Conservation (phyloP, 805 yeast species). For the Ogataea henricii region DNA sequence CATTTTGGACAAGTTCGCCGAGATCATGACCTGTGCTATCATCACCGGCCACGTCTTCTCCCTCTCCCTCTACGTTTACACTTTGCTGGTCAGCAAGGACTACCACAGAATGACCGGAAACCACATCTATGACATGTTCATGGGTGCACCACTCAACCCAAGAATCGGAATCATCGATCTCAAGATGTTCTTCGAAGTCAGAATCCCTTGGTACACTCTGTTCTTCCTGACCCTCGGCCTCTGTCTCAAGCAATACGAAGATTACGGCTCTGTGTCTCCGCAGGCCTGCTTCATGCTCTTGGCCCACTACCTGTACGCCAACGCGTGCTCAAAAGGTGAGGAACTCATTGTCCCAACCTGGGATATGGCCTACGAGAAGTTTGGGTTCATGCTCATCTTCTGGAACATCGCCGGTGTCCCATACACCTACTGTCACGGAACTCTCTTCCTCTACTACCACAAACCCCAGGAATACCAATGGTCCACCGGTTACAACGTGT, state of each 20-base stretch:
- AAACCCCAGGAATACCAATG: slow-evolving; percentile 81
- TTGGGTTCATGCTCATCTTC: slow-evolving; percentile 97
- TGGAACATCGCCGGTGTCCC: slow-evolving; percentile 99
- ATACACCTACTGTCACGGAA: slow-evolving; percentile 94
- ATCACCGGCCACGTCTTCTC: slow-evolving; percentile 73
- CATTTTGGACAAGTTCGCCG: slow-evolving; percentile 80
- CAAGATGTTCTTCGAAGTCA: slow-evolving; percentile 96
- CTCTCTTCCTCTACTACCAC: slow-evolving; percentile 79
- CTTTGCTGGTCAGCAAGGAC: slow-evolving; percentile 65
- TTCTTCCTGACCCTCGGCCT: slow-evolving; percentile 76
- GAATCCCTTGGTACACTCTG: slow-evolving; percentile 94
- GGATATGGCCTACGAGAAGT: slow-evolving; percentile 99
- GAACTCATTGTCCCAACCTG: slow-evolving; percentile 96
- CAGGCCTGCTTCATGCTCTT: slow-evolving; percentile 72
- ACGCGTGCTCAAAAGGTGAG: slow-evolving; percentile 97
- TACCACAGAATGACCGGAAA: slow-evolving; percentile 92
- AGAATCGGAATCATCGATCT: slow-evolving; percentile 89
- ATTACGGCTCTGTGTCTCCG: slow-evolving; percentile 75
- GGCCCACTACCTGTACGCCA: slow-evolving; percentile 94
- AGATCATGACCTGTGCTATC: slow-evolving; percentile 91
- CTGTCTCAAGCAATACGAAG: slow-evolving; percentile 76
- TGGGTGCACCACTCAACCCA: slow-evolving; percentile 98
- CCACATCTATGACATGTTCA: slow-evolving; percentile 84
- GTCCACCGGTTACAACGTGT: slow-evolving; percentile 60
- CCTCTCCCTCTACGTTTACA: slow-evolving; percentile 66